phyloP scores from a whole-genome alignment of 306 rosid genomes.

The Aeschynomene evenia region DNA sequence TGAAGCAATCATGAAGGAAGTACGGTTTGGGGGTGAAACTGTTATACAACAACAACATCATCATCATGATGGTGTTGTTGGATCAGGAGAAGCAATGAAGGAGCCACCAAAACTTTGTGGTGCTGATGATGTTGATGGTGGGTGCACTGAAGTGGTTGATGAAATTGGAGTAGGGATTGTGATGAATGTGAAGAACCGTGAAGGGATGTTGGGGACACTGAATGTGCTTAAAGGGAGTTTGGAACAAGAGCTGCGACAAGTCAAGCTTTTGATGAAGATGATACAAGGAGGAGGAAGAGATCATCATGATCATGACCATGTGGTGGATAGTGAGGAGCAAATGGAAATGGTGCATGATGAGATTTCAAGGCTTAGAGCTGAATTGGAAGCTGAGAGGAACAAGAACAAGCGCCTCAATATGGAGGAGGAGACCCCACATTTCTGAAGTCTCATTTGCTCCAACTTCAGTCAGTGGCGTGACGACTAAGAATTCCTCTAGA shows the following conservation, averaged over 20 bases:
- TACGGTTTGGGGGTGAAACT: slow-evolving; percentile 33
- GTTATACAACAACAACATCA: slow-evolving; percentile 14
- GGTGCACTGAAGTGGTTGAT: not conserved
- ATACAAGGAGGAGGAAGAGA: slow-evolving; percentile 34
- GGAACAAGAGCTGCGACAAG: slow-evolving; percentile 39
- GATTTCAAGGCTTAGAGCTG: slow-evolving; percentile 29
- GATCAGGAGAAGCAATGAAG: not conserved
- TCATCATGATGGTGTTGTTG: not conserved
- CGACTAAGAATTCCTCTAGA: no score
- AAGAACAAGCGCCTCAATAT: slow-evolving; percentile 30
- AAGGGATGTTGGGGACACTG: slow-evolving; percentile 29
- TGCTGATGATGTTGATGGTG: not conserved
- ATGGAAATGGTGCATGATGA: slow-evolving; percentile 9
- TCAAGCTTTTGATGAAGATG: slow-evolving; percentile 28
- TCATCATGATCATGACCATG: slow-evolving; percentile 1
- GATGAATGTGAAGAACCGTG: slow-evolving; percentile 3
- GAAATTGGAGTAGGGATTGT: not conserved
- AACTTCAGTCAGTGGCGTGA: no score
- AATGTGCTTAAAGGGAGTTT: slow-evolving; percentile 40
- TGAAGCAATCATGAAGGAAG: slow-evolving; percentile 24
- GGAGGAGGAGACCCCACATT: slow-evolving; percentile 23
- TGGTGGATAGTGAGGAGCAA: slow-evolving; percentile 2
- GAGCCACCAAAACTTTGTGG: not conserved
- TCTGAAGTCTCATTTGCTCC: not conserved
- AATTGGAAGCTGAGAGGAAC: slow-evolving; percentile 35